Percentiles rank a stretch among this genome's conserved stretches.
Conservation (phyloP, 2,329 filamentous ascomycete species). For the Akanthomyces uredinophilus region DNA sequence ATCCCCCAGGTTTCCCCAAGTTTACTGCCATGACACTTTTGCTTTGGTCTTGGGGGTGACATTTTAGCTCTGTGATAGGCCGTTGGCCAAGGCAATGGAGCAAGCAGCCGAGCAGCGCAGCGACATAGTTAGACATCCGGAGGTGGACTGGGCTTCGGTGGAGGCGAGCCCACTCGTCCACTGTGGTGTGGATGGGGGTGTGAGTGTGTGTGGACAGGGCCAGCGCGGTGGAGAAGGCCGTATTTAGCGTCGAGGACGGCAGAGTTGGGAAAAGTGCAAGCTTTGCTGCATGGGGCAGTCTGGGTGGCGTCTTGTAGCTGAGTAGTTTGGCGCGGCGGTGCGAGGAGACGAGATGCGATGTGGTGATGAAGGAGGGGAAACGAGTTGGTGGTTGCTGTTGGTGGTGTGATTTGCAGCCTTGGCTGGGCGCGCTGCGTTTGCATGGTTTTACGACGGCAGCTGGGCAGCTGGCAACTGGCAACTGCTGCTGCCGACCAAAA, state of each 20-base stretch:
- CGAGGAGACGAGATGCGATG: background rate
- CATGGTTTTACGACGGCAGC: background rate
- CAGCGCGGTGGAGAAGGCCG: background rate
- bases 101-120: constrained; percentile 2
- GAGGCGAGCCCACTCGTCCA: background rate
- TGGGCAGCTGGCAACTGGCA: background rate
- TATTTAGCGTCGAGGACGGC: background rate
- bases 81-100: background rate
- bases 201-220: background rate
- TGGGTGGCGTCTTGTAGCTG: constrained; percentile 5
- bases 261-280: background rate
- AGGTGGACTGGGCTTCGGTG: background rate
- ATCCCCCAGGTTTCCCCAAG: constrained; percentile 14
- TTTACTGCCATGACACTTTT: background rate
- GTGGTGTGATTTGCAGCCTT: background rate
- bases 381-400: background rate
- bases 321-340: background rate
- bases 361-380: background rate
- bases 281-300: background rate
- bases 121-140: background rate
- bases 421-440: background rate
- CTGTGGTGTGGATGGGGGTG: background rate
- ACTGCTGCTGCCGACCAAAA: too few relatives aligned
- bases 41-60: background rate
- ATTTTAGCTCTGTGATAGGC: constrained; percentile 1